Conservation (phyloP, 2,329 filamentous ascomycete genomes). For the Lojkania enalia region DNA sequence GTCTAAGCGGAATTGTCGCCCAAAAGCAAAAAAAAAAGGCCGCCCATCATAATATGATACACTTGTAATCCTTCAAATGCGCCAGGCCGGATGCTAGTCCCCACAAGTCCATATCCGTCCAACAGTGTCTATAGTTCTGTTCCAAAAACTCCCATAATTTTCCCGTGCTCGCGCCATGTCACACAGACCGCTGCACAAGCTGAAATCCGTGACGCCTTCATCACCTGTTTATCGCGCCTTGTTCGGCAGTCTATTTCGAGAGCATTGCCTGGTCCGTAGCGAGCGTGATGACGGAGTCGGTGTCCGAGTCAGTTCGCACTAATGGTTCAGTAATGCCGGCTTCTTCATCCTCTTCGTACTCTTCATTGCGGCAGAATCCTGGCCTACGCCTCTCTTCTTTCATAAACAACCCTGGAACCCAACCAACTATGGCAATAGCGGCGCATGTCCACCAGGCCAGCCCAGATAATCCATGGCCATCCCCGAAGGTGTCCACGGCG, state of each 20-base stretch:
- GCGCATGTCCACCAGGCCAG: conserved; percentile 93
- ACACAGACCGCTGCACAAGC: conserved; percentile 5
- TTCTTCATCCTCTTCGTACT: conserved; percentile 44
- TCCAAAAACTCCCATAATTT: conserved; percentile 17
- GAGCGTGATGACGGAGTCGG: conserved; percentile 39
- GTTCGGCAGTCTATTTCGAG: conserved; percentile 30
- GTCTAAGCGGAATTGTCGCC: conserved; percentile 9
- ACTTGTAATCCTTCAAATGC: conserved; percentile 12
- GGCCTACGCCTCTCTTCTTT: conserved; percentile 60
- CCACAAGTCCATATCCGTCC: conserved; percentile 10
- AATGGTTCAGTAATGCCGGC: conserved; percentile 26
- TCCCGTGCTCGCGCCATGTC: conserved; percentile 3
- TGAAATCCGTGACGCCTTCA: conserved; percentile 17
- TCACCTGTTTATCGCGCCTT: conserved; percentile 14
- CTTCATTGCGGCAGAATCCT: conserved; percentile 20
- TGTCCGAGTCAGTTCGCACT: conserved; percentile 29
- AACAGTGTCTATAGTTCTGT: conserved; percentile 15
- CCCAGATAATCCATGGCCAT: conserved; percentile 79
- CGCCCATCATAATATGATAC: conserved; percentile 10
- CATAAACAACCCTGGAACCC: conserved; percentile 58
- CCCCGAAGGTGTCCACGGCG: conserved; percentile 77
- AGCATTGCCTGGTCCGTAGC: conserved; percentile 33
- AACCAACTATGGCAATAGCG: conserved; percentile 71
- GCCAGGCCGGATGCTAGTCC: conserved; percentile 19
- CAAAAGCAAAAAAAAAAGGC: conserved; percentile 15